Conservation (phyloP, 2,329 filamentous ascomycete species). For the Nothopassalora personata region DNA sequence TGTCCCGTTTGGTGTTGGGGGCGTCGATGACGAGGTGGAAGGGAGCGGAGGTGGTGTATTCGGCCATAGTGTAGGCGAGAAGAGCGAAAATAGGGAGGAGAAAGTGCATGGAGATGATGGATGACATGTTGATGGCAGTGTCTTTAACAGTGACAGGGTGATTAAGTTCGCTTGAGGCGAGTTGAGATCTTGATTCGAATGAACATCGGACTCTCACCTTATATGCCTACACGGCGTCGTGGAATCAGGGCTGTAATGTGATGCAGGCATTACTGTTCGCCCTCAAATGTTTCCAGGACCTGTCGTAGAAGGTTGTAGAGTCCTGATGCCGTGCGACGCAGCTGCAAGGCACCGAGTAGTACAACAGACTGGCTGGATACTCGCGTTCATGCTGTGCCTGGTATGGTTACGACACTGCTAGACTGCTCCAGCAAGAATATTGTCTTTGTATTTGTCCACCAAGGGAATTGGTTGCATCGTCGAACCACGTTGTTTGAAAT, state of each 20-base stretch:
- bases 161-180: too few species aligned
- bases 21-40: neutral
- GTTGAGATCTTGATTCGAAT: neutral
- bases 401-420: too few species aligned
- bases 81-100: neutral
- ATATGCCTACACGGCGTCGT: neutral
- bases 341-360: neutral
- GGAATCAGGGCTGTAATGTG: neutral
- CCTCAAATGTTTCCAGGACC: neutral
- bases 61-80: neutral
- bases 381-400: too few species aligned
- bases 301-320: neutral
- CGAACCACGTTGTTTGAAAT: too few species aligned
- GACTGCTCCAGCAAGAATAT: too few species aligned
- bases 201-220: neutral
- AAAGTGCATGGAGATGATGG: neutral
- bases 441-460: too few species aligned
- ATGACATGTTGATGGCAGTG: neutral
- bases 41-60: neutral
- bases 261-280: neutral
- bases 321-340: neutral
- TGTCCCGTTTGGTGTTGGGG: neutral
- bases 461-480: too few species aligned
- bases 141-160: neutral
- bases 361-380: neutral